Evolutionary conservation across 768 basidiomycete genomes (phyloP).

Genomic region (Rhodosporidiobolus sp.): DNA sequence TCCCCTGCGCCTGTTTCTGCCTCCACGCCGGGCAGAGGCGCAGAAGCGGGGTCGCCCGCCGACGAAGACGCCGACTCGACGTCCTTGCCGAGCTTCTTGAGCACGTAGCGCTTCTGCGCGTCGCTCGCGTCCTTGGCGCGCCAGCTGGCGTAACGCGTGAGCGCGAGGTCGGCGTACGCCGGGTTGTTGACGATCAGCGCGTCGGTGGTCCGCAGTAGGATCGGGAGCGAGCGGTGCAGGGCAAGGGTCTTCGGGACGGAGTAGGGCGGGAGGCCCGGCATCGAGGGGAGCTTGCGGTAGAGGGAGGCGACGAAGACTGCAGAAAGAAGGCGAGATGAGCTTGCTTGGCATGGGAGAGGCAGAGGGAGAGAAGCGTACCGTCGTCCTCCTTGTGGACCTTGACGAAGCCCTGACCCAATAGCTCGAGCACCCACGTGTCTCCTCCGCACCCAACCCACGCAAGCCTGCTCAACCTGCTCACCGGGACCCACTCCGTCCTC

Average conservation of each 20-base stretch:
- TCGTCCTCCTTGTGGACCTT: constrained; percentile 52
- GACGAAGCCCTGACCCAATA: constrained; percentile 66
- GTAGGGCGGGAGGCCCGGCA: neutral
- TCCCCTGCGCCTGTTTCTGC: neutral
- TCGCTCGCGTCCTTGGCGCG: constrained; percentile 46
- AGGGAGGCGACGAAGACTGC: constrained; percentile 8
- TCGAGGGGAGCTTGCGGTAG: neutral
- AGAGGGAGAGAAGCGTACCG: neutral
- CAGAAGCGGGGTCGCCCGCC: neutral
- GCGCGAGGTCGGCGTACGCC: neutral
- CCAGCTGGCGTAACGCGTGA: constrained; percentile 15
- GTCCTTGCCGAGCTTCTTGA: constrained; percentile 2
- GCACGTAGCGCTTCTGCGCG: neutral
- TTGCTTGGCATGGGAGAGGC: neutral
- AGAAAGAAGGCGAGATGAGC: too few relatives aligned
- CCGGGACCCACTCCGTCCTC: constrained; percentile 53
- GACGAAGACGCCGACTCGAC: neutral
- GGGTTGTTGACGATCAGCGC: neutral
- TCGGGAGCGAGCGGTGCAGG: neutral
- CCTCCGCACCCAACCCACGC: constrained; percentile 80
- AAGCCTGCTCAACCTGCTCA: constrained; percentile 3
- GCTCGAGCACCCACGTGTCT: constrained; percentile 69
- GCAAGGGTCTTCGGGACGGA: constrained; percentile 6
- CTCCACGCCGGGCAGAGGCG: too few relatives aligned
- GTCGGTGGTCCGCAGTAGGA: constrained; percentile 23